Percentiles rank a stretch among this genome's conserved stretches.
Conservation (phyloP, 2,329 filamentous ascomycete species). For the Didymella exigua region DNA sequence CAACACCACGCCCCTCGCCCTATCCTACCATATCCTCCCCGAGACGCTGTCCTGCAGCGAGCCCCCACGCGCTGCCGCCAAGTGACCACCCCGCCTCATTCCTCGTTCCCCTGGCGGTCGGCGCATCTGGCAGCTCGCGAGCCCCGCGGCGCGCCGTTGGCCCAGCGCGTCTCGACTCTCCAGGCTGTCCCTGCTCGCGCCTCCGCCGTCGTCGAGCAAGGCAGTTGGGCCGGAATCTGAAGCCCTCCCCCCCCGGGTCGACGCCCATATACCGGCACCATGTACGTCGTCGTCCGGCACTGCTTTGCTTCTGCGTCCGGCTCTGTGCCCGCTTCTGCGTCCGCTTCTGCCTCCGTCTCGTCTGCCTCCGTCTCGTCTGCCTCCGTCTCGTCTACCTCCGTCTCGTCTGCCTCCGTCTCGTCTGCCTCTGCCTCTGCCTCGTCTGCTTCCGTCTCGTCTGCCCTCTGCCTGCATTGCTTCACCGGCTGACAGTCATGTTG, state of each 20-base stretch:
- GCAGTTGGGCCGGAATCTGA: constrained; percentile 12
- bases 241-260: not conserved
- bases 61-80: not conserved
- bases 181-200: constrained; percentile 23
- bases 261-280: constrained; percentile 22
- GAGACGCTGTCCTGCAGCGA: constrained; percentile 6
- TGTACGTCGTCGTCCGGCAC: constrained; percentile 43
- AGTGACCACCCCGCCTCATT: constrained; percentile 16
- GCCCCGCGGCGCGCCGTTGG: constrained; percentile 17
- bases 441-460: not conserved
- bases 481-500: constrained; percentile 41
- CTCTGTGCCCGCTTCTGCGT: constrained; percentile 14
- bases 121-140: constrained; percentile 12
- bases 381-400: not conserved
- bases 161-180: constrained; percentile 7
- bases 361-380: too few relatives aligned
- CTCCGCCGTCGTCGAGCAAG: not conserved
- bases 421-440: not conserved
- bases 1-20: not conserved
- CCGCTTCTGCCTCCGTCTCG: not conserved
- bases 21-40: not conserved
- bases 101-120: too few relatives aligned
- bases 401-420: not conserved
- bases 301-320: constrained; percentile 33
- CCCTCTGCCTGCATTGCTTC: not conserved